Conservation (phyloP, 768 basidiomycete genomes). For the Tephrocybe sp. region DNA sequence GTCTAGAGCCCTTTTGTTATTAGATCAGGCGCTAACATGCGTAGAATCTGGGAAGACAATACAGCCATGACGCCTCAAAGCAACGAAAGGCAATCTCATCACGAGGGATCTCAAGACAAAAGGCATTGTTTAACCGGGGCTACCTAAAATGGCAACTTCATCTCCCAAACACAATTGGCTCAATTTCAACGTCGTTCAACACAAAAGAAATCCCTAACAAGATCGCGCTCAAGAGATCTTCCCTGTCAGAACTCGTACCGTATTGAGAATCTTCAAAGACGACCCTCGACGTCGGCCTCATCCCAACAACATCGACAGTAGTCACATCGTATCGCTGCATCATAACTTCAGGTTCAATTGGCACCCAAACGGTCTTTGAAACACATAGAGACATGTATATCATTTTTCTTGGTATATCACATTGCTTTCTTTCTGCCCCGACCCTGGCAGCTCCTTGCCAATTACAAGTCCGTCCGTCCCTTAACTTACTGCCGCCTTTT, state of each 20-base stretch:
- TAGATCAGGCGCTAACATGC: constrained; percentile 14
- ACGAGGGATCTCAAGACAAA: constrained; percentile 22
- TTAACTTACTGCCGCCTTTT: background rate
- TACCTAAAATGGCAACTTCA: constrained; percentile 17
- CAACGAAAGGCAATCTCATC: constrained; percentile 16
- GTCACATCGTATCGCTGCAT: background rate
- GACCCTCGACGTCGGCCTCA: background rate
- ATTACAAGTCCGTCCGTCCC: no score
- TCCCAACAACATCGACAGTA: constrained; percentile 11
- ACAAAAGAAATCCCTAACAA: constrained; percentile 18
- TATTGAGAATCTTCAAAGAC: constrained; percentile 12
- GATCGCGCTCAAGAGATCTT: constrained; percentile 13
- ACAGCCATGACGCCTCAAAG: constrained; percentile 17
- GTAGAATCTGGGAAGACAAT: constrained; percentile 22
- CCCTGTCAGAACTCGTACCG: background rate
- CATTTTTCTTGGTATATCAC: background rate
- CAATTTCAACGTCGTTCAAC: constrained; percentile 7
- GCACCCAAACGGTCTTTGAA: background rate
- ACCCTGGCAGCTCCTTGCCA: no score
- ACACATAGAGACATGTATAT: background rate
- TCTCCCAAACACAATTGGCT: constrained; percentile 20
- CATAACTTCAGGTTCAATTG: background rate
- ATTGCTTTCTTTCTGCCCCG: no score
- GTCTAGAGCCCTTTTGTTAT: constrained; percentile 12
- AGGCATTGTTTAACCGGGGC: constrained; percentile 18